Percentiles rank a stretch among this genome's conserved stretches.
phyloP scores from a whole-genome alignment of 1,284 basidiomycete genomes.

The Moniliella sp. region DNA sequence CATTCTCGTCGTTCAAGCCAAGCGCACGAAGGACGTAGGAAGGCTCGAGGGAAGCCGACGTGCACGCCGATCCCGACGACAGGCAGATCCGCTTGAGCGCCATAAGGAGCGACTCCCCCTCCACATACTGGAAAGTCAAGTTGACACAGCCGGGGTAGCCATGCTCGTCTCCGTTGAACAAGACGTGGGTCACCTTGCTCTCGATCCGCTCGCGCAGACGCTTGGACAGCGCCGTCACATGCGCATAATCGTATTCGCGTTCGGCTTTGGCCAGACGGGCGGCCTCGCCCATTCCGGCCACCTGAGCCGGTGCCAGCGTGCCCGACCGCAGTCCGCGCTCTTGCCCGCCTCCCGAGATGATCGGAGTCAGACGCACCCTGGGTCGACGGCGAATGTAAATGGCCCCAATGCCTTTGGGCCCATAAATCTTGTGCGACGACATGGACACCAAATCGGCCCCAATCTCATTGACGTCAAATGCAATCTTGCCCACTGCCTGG shows the following conservation, averaged over 20 bases:
- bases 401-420: constrained; percentile 87
- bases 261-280: constrained; percentile 73
- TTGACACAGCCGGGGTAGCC: constrained; percentile 56
- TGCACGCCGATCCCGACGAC: constrained; percentile 92
- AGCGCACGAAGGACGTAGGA: constrained; percentile 92
- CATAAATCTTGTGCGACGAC: constrained; percentile 92
- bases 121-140: constrained; percentile 85
- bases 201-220: constrained; percentile 64
- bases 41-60: constrained; percentile 89
- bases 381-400: constrained; percentile 81
- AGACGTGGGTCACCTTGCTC: constrained; percentile 61
- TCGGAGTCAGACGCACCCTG: constrained; percentile 77
- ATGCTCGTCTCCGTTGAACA: constrained; percentile 68
- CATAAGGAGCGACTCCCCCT: constrained; percentile 92
- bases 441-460: constrained; percentile 89
- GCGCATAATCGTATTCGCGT: constrained; percentile 51
- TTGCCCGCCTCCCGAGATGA: constrained; percentile 87
- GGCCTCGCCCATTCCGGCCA: constrained; percentile 84
- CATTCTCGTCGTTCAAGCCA: constrained; percentile 85
- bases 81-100: constrained; percentile 90
- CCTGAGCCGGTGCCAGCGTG: constrained; percentile 69
- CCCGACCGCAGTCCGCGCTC: constrained; percentile 85
- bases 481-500: constrained; percentile 55
- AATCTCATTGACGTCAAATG: constrained; percentile 67
- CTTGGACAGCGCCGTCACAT: constrained; percentile 55